These are phyloP conservation scores for Sphaerulina populicola DNA, from an alignment of 2,329 filamentous ascomycete genomes.

Conservation along the genomic window DNA sequence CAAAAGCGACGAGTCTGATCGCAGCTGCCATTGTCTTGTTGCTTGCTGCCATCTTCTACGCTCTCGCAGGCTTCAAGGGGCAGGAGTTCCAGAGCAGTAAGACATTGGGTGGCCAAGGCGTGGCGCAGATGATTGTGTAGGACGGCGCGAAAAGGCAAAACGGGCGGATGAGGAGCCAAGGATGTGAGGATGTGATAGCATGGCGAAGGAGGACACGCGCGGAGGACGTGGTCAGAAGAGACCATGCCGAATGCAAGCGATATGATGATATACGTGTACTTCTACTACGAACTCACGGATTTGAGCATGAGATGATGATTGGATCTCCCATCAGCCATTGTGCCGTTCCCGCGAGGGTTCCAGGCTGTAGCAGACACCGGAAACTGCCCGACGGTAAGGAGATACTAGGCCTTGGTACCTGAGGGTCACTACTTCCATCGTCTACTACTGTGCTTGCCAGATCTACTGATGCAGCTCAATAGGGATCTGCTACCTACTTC, in stretches of 20 bases:
- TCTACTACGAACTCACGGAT: not conserved
- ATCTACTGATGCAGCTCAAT: no score
- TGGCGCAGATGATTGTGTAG: constrained; percentile 95
- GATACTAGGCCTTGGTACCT: no score
- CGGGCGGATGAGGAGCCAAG: not conserved
- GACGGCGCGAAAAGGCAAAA: not conserved
- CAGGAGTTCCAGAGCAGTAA: constrained; percentile 89
- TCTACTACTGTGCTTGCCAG: no score
- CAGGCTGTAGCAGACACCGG: not conserved
- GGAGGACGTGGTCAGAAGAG: no score
- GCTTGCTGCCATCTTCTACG: constrained; percentile 71
- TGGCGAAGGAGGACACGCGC: no score
- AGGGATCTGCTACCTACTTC: no score
- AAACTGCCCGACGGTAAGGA: not conserved
- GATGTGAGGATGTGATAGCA: no score
- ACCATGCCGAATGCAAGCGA: no score
- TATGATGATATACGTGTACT: not conserved
- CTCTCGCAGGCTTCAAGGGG: constrained; percentile 67
- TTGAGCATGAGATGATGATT: not conserved
- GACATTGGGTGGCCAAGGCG: constrained; percentile 84
- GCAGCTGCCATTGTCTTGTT: constrained; percentile 75
- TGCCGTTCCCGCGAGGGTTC: not conserved
- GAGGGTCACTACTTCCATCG: no score
- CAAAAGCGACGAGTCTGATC: constrained; percentile 62
- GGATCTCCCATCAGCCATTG: no score